These are phyloP conservation scores for Manihot esculenta DNA, from an alignment of 441 rosid genomes.

Conservation along the genomic window DNA sequence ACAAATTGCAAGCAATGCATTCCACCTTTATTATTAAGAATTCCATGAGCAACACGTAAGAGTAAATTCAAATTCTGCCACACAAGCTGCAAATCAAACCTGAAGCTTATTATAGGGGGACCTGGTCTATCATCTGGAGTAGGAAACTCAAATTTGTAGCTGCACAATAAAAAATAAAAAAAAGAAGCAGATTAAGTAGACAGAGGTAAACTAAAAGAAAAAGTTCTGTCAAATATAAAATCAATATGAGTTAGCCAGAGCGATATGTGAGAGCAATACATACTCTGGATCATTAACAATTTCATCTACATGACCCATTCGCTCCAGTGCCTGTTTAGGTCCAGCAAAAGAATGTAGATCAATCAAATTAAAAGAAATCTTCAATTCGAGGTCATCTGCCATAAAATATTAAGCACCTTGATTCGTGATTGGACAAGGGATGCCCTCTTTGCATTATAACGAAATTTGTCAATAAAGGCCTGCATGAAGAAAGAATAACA, in stretches of 20 bases:
- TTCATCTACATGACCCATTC: constrained; percentile 88
- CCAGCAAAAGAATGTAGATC: constrained; percentile 26
- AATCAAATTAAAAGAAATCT: too few relatives aligned
- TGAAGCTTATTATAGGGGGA: constrained; percentile 95
- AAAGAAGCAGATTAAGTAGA: constrained; percentile 4
- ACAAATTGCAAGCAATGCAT: constrained; percentile 6
- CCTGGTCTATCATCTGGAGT: constrained; percentile 99
- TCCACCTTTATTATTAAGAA: background rate
- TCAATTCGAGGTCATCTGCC: constrained; percentile 13
- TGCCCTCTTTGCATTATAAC: constrained; percentile 98
- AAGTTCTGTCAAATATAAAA: constrained; percentile 11
- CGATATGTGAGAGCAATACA: constrained; percentile 26
- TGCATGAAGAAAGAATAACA: constrained; percentile 36
- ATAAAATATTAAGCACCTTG: constrained; percentile 55
- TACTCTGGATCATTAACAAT: constrained; percentile 97
- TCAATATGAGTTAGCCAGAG: constrained; percentile 6
- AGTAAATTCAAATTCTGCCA: constrained; percentile 16
- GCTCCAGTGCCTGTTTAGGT: constrained; percentile 74
- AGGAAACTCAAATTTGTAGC: constrained; percentile 98
- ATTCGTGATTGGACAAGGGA: constrained; percentile 99
- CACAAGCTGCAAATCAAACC: constrained; percentile 48
- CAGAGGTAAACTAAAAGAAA: constrained; percentile 11
- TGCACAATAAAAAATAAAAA: constrained; percentile 33
- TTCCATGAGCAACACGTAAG: background rate
- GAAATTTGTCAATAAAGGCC: constrained; percentile 97